A percentile compares a stretch with the other conserved stretches of the same genome.
These are phyloP conservation scores for Chlorella sp. DNA, from an alignment of 139 green algal species.

Conservation along the genomic window DNA sequence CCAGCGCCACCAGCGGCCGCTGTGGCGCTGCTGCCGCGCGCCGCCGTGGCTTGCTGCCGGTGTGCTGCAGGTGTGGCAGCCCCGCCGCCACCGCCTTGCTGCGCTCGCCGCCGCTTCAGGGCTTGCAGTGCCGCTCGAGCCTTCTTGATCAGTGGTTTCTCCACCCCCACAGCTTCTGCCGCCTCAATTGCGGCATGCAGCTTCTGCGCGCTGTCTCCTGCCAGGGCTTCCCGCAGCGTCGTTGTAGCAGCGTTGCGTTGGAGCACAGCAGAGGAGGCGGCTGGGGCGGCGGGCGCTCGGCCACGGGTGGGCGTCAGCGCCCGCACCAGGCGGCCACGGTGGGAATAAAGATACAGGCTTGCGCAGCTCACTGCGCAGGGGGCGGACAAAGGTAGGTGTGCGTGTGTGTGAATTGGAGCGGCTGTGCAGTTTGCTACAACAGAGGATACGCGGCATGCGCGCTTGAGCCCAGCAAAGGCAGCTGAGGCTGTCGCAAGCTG, in stretches of 20 bases:
- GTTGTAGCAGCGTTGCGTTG: constrained; percentile 6
- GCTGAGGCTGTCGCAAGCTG: background rate
- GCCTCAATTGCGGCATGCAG: constrained; percentile 26
- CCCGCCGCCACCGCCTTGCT: background rate
- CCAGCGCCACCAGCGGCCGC: background rate
- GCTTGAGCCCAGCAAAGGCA: background rate
- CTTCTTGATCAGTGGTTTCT: constrained; percentile 30
- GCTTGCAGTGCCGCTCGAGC: constrained; percentile 5
- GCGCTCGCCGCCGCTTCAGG: background rate
- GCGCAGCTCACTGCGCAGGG: constrained; percentile 16
- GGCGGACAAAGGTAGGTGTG: too few species aligned
- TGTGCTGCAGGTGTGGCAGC: background rate
- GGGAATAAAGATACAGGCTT: constrained; percentile 25
- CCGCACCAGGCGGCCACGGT: constrained; percentile 4
- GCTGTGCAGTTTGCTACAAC: too few species aligned
- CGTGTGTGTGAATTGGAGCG: too few species aligned
- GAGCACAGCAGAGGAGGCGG: background rate
- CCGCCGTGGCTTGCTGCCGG: too few species aligned
- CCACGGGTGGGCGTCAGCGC: background rate
- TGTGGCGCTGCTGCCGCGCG: too few species aligned
- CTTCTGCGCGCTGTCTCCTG: background rate
- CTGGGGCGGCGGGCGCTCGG: background rate
- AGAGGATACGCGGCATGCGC: too few species aligned
- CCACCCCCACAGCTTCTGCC: constrained; percentile 18
- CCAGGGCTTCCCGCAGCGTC: constrained; percentile 1